A percentile compares a stretch with the other conserved stretches of the same genome.
Evolutionary conservation across 1,284 basidiomycete species (phyloP).

Genomic region (Ceratobasidium sp.): DNA sequence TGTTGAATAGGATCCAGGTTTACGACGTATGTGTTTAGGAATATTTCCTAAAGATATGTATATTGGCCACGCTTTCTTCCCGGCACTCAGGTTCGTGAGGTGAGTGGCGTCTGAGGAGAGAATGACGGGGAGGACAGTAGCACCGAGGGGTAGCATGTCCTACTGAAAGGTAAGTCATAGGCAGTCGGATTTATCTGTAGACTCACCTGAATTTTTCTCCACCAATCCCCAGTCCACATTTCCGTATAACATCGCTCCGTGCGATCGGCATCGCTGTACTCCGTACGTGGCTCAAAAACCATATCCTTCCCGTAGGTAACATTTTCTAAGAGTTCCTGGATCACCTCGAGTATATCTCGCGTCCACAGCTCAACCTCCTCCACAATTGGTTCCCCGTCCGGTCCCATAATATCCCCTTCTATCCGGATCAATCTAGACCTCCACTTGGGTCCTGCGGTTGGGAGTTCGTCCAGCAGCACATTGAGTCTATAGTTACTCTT

Average conservation of each 20-base stretch:
- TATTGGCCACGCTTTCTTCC: background rate
- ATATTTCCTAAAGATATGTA: background rate
- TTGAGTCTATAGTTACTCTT: slow-evolving; percentile 46
- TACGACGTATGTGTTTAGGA: background rate
- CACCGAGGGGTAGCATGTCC: background rate
- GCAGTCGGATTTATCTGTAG: background rate
- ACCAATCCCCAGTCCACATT: slow-evolving; percentile 51
- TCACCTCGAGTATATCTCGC: slow-evolving; percentile 40
- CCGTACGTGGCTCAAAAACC: slow-evolving; percentile 49
- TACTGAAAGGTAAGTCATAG: background rate
- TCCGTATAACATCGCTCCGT: slow-evolving; percentile 44
- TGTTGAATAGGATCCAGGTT: background rate
- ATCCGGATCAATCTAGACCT: slow-evolving; percentile 47
- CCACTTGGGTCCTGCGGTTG: slow-evolving; percentile 48
- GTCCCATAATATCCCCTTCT: slow-evolving; percentile 47
- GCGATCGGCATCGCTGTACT: slow-evolving; percentile 45
- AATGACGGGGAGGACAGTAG: slow-evolving; percentile 2
- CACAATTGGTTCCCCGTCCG: slow-evolving; percentile 43
- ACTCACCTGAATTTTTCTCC: slow-evolving; percentile 51
- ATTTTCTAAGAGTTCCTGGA: slow-evolving; percentile 41
- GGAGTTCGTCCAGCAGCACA: slow-evolving; percentile 48
- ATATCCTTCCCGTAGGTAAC: slow-evolving; percentile 47
- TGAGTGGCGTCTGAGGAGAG: background rate
- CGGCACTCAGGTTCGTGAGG: background rate
- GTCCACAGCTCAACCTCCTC: slow-evolving; percentile 52